phyloP scores from a whole-genome alignment of 2,329 filamentous ascomycete genomes.

The Pseudocercospora pini-densiflorae region DNA sequence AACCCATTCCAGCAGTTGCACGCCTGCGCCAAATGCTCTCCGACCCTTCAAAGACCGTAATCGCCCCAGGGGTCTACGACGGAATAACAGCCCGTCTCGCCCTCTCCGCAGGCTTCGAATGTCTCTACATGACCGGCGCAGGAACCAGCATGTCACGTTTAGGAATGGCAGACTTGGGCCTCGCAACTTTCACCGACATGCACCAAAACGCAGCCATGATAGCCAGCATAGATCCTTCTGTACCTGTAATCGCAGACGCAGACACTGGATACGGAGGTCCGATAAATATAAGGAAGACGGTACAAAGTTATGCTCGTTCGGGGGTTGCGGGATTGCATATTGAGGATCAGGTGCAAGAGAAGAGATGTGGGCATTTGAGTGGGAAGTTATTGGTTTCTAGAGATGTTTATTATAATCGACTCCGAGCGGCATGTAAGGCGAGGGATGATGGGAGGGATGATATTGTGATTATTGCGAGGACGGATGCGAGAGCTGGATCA shows the following conservation, averaged over 20 bases:
- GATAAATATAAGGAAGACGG: slow-evolving; percentile 36
- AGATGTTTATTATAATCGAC: slow-evolving; percentile 59
- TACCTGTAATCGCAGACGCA: slow-evolving; percentile 66
- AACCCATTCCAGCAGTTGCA: slow-evolving; percentile 29
- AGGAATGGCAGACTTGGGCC: slow-evolving; percentile 66
- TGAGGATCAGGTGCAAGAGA: slow-evolving; percentile 67
- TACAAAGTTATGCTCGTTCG: slow-evolving; percentile 42
- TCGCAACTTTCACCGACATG: slow-evolving; percentile 68
- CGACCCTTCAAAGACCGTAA: slow-evolving; percentile 45
- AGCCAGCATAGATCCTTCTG: slow-evolving; percentile 58
- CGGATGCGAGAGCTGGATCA: slow-evolving; percentile 60
- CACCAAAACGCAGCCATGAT: slow-evolving; percentile 67
- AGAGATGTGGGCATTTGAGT: slow-evolving; percentile 65
- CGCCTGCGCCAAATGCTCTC: slow-evolving; percentile 38
- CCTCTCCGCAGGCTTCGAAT: slow-evolving; percentile 65
- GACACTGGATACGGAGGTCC: slow-evolving; percentile 62
- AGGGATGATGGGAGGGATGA: slow-evolving; percentile 56
- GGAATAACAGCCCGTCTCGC: slow-evolving; percentile 69
- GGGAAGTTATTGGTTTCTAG: slow-evolving; percentile 64
- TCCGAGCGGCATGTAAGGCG: slow-evolving; percentile 60
- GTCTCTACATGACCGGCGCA: slow-evolving; percentile 71
- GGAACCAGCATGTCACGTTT: slow-evolving; percentile 65
- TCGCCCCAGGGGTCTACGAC: slow-evolving; percentile 71
- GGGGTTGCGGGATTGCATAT: slow-evolving; percentile 66
- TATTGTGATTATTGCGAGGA: slow-evolving; percentile 68